Evolutionary conservation across 2,329 filamentous ascomycete genomes (phyloP).

Genomic region (Botrytis fabae): DNA sequence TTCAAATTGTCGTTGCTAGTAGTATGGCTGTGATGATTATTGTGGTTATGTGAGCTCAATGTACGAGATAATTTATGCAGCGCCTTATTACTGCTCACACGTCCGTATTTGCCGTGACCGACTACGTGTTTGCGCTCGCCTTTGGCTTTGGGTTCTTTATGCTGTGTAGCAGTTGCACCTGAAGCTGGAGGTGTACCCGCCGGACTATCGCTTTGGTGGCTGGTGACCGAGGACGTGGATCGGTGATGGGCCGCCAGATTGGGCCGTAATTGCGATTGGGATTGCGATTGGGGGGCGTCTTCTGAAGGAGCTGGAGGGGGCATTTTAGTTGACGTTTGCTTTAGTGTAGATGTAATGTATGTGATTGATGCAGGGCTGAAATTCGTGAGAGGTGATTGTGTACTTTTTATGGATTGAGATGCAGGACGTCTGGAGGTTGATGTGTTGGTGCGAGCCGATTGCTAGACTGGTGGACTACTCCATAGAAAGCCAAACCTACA

Average conservation of each 20-base stretch:
- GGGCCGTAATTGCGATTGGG: constrained; percentile 29
- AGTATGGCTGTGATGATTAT: constrained; percentile 28
- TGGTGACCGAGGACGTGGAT: constrained; percentile 33
- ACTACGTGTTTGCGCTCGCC: constrained; percentile 35
- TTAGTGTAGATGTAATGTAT: constrained; percentile 12
- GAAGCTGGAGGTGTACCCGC: constrained; percentile 31
- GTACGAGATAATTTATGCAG: constrained; percentile 34
- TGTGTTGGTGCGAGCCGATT: constrained; percentile 24
- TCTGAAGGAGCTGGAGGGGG: constrained; percentile 20
- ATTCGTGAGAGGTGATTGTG: constrained; percentile 23
- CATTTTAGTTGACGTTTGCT: constrained; percentile 17
- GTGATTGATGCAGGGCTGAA: constrained; percentile 23
- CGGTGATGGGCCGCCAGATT: constrained; percentile 30
- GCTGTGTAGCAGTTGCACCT: constrained; percentile 31
- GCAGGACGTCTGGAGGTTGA: constrained; percentile 14
- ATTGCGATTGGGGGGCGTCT: constrained; percentile 16
- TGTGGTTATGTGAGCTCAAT: constrained; percentile 30
- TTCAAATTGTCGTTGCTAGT: constrained; percentile 36
- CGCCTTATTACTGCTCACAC: constrained; percentile 38
- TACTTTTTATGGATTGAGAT: constrained; percentile 30
- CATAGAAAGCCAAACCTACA: constrained; percentile 4
- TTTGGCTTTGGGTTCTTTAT: constrained; percentile 34
- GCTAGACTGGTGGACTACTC: constrained; percentile 11
- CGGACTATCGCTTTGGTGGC: constrained; percentile 23
- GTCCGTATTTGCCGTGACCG: constrained; percentile 28